phyloP scores from a whole-genome alignment of 495 filamentous ascomycete genomes.

The Penicillium lividum region DNA sequence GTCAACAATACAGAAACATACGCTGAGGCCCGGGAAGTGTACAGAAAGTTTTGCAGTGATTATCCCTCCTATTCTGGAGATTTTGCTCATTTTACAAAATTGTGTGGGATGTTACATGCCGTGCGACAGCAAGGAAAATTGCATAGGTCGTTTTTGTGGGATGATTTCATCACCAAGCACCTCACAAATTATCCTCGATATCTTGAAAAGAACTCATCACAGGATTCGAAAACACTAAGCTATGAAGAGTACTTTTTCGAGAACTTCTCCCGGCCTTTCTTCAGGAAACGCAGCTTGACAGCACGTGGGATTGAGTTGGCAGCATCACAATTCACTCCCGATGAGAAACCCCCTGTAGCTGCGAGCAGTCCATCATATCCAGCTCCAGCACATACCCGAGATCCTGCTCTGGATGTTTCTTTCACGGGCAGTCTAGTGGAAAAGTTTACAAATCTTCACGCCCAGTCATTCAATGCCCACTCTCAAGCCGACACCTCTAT shows the following conservation, averaged over 20 bases:
- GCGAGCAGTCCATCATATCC: constrained; percentile 8
- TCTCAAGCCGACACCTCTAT: constrained; percentile 7
- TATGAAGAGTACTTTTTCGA: constrained; percentile 41
- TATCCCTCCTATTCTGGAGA: constrained; percentile 61
- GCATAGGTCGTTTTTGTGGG: constrained; percentile 56
- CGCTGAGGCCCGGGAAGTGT: constrained; percentile 35
- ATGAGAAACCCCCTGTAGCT: background rate
- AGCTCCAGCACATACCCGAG: background rate
- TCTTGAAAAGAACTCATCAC: constrained; percentile 23
- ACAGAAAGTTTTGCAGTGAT: constrained; percentile 51
- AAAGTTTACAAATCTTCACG: constrained; percentile 31
- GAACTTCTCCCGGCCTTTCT: constrained; percentile 27
- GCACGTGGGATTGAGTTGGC: constrained; percentile 28
- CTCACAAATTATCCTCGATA: constrained; percentile 41
- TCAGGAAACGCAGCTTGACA: constrained; percentile 42
- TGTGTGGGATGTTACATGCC: constrained; percentile 54
- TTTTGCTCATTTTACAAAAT: constrained; percentile 52
- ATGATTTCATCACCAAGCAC: constrained; percentile 64
- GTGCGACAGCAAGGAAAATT: constrained; percentile 43
- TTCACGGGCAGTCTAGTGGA: constrained; percentile 36
- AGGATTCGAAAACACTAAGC: constrained; percentile 18
- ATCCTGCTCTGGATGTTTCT: constrained; percentile 11
- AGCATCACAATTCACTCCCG: constrained; percentile 27
- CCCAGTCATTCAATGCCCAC: constrained; percentile 26
- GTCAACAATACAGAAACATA: constrained; percentile 23